These are phyloP conservation scores for Paraurostyla sp. DNA, from an alignment of 73 alveolate species.

Conservation along the genomic window DNA sequence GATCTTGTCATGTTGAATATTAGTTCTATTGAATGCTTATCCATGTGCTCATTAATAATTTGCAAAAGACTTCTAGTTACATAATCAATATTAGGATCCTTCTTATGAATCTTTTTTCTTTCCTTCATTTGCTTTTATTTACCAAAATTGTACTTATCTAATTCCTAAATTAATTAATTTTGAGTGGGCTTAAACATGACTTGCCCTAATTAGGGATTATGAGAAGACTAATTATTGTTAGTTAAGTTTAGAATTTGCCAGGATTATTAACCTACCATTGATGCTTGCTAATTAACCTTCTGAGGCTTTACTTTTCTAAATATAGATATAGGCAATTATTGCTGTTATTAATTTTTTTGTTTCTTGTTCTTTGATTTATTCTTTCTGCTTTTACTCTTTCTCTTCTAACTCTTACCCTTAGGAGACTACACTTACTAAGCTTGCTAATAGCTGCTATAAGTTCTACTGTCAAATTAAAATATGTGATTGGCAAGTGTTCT, in stretches of 20 bases:
- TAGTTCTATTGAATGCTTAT: conserved; percentile 28
- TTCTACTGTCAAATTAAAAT: background rate
- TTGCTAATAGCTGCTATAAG: background rate
- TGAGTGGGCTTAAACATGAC: conserved; percentile 24
- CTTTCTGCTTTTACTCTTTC: no score
- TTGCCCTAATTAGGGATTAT: conserved; percentile 20
- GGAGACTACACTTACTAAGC: no score
- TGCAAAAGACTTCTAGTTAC: background rate
- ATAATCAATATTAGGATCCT: conserved; percentile 32
- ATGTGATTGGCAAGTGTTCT: background rate
- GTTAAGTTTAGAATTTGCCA: conserved; percentile 24
- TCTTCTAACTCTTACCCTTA: conserved; percentile 18
- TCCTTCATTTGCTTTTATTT: conserved; percentile 3
- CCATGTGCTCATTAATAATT: background rate
- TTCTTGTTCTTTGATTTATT: no score
- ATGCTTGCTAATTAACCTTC: no score
- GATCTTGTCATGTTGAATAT: conserved; percentile 41
- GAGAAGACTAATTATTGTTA: background rate
- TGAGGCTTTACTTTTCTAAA: no score
- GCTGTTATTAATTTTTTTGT: no score
- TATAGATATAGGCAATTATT: no score
- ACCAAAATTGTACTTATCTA: conserved; percentile 27
- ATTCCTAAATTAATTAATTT: conserved; percentile 15
- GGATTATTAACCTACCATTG: no score
- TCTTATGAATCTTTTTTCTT: conserved; percentile 37